Evolutionary conservation across 2,329 filamentous ascomycete genomes (phyloP).

Genomic region (Myotisia sp.): DNA sequence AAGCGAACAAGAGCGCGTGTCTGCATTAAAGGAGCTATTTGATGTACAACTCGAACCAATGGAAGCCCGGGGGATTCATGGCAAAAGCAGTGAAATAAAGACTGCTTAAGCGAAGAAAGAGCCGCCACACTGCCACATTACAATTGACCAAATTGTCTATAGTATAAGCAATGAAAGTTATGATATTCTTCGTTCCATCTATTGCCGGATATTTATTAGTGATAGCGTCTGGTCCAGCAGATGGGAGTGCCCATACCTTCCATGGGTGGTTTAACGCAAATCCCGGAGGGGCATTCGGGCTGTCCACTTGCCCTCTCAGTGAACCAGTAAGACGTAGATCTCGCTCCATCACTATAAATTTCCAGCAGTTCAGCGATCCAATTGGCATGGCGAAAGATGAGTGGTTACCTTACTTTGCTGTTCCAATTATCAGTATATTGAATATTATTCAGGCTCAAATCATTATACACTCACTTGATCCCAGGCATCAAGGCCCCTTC

Average conservation of each 20-base stretch:
- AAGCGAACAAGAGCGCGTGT: constrained; percentile 41
- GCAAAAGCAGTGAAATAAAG: constrained; percentile 31
- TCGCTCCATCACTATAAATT: constrained; percentile 49
- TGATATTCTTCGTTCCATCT: constrained; percentile 30
- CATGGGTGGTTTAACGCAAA: constrained; percentile 56
- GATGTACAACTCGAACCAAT: constrained; percentile 37
- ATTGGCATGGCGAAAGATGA: not conserved
- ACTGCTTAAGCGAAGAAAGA: not conserved
- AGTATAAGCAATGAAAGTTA: too few relatives aligned
- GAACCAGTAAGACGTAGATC: constrained; percentile 49
- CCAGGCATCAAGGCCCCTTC: constrained; percentile 49
- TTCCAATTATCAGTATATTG: constrained; percentile 7
- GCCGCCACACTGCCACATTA: not conserved
- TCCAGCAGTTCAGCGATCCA: not conserved
- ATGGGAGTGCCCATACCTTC: constrained; percentile 37
- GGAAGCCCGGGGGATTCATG: constrained; percentile 39
- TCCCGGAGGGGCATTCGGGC: constrained; percentile 42
- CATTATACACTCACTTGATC: constrained; percentile 40
- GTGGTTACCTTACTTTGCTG: constrained; percentile 41
- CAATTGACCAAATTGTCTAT: constrained; percentile 1
- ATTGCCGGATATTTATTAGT: not conserved
- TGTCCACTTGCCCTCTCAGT: constrained; percentile 47
- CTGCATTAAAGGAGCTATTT: constrained; percentile 39
- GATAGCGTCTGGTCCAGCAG: not conserved
- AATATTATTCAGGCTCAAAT: not conserved